Conservation (phyloP, 2,329 filamentous ascomycete genomes). For the Colletotrichum chlorophyti region DNA sequence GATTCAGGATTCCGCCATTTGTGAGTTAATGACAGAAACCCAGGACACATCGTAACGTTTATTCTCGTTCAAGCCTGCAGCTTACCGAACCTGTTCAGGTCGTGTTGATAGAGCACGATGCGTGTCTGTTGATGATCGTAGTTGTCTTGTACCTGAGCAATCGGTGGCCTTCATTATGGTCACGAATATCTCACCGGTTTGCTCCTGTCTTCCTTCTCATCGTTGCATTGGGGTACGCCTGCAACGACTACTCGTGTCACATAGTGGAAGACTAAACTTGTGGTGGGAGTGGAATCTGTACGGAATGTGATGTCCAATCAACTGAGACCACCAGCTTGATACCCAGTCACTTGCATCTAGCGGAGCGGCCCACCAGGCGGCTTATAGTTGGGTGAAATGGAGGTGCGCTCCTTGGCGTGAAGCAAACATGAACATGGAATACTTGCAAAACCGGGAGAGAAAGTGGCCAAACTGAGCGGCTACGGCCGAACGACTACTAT, state of each 20-base stretch:
- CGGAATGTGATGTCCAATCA: slow-evolving; percentile 17
- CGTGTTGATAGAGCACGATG: too few relatives aligned
- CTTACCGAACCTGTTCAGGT: too few relatives aligned
- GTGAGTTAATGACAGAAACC: too few relatives aligned
- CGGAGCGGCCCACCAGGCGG: slow-evolving; percentile 25
- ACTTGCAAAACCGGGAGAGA: neutral
- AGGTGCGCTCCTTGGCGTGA: neutral
- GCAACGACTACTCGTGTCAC: neutral
- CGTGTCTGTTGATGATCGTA: too few relatives aligned
- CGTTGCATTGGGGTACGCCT: slow-evolving; percentile 5
- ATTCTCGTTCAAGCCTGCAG: too few relatives aligned
- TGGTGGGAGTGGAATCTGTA: neutral
- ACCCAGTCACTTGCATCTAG: slow-evolving; percentile 5
- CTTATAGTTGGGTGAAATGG: slow-evolving; percentile 5
- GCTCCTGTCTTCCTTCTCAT: neutral
- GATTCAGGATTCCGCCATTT: too few relatives aligned
- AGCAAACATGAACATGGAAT: slow-evolving; percentile 15
- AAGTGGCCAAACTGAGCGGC: neutral
- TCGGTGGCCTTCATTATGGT: too few relatives aligned
- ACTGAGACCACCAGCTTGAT: neutral
- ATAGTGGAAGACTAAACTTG: slow-evolving; percentile 1
- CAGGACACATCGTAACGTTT: too few relatives aligned
- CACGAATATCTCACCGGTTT: too few relatives aligned
- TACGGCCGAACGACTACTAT: neutral
- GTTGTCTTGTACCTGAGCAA: too few relatives aligned